Conservation (phyloP, 2,329 filamentous ascomycete species). For the Cladosporium cucumerinum region DNA sequence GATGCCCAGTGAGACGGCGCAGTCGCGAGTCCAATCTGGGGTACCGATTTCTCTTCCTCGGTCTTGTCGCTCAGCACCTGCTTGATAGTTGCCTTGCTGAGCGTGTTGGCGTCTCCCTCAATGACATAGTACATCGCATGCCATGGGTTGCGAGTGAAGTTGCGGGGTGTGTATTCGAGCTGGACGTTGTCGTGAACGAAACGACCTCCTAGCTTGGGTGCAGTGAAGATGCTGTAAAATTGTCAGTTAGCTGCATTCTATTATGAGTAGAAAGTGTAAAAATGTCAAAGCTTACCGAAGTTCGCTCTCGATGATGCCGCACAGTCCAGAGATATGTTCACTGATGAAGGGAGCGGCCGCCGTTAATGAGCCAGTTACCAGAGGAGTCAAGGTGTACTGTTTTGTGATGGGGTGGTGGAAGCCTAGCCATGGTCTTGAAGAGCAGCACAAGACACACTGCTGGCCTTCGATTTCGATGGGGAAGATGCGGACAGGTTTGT, state of each 20-base stretch:
- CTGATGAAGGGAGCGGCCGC: slow-evolving; percentile 97
- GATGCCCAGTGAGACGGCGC: slow-evolving; percentile 89
- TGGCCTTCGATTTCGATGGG: slow-evolving; percentile 84
- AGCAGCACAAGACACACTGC: slow-evolving; percentile 72
- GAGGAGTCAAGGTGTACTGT: slow-evolving; percentile 84
- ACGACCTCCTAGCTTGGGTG: slow-evolving; percentile 81
- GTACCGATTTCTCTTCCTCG: slow-evolving; percentile 6
- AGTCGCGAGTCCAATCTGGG: slow-evolving; percentile 72
- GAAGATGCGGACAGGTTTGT: slow-evolving; percentile 85
- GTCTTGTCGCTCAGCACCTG: neutral
- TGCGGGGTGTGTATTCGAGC: slow-evolving; percentile 84
- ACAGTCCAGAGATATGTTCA: slow-evolving; percentile 58
- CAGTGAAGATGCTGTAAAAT: slow-evolving; percentile 71
- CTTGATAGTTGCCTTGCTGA: slow-evolving; percentile 69
- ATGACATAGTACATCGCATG: slow-evolving; percentile 90
- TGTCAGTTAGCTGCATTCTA: neutral
- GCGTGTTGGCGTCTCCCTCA: slow-evolving; percentile 86
- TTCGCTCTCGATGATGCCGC: slow-evolving; percentile 28
- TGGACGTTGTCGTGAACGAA: slow-evolving; percentile 82
- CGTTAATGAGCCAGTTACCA: slow-evolving; percentile 71
- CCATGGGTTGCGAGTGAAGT: slow-evolving; percentile 82
- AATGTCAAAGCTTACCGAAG: slow-evolving; percentile 13
- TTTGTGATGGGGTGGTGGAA: slow-evolving; percentile 86
- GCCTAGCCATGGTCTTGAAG: slow-evolving; percentile 91
- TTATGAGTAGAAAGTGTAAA: neutral